Percentiles rank a stretch among this genome's conserved stretches.
phyloP scores from a whole-genome alignment of 371 early-diverging fungal species.

The Mucor piriformis region DNA sequence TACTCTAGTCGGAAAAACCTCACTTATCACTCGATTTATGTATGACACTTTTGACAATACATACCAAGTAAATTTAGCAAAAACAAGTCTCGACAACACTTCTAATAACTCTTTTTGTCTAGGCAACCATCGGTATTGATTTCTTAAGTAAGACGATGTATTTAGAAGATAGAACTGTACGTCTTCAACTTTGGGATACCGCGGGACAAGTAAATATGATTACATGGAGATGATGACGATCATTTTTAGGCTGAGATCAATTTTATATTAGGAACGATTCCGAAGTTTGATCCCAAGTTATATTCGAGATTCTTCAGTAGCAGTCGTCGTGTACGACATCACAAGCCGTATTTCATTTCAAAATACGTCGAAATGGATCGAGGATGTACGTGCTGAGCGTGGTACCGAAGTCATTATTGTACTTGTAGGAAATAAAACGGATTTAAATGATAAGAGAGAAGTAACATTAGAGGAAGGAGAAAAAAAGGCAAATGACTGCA shows the following conservation, averaged over 20 bases:
- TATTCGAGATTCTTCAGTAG: constrained; percentile 97
- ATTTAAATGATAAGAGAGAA: constrained; percentile 89
- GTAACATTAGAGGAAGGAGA: constrained; percentile 95
- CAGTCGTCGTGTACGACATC: constrained; percentile 96
- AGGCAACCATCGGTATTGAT: constrained; percentile 99
- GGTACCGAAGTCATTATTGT: constrained; percentile 96
- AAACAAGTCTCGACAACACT: neutral
- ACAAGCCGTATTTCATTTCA: constrained; percentile 89
- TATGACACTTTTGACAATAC: constrained; percentile 97
- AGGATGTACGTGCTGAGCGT: constrained; percentile 95
- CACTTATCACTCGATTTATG: constrained; percentile 97
- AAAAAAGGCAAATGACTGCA: constrained; percentile 88
- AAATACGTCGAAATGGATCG: constrained; percentile 97
- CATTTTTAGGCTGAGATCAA: neutral
- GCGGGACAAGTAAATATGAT: constrained; percentile 92
- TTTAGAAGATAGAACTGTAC: constrained; percentile 92
- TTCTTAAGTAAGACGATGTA: constrained; percentile 98
- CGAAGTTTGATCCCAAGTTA: constrained; percentile 97
- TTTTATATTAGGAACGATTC: constrained; percentile 80
- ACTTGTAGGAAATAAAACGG: constrained; percentile 98
- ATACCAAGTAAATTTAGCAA: constrained; percentile 80
- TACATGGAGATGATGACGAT: neutral
- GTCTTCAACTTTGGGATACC: constrained; percentile 99
- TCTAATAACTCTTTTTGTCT: too few species aligned
- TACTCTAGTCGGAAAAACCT: constrained; percentile 93